A percentile compares a stretch with the other conserved stretches of the same genome.
Conservation (phyloP, 257 asterid species). For the Nicotiana benthamiana region DNA sequence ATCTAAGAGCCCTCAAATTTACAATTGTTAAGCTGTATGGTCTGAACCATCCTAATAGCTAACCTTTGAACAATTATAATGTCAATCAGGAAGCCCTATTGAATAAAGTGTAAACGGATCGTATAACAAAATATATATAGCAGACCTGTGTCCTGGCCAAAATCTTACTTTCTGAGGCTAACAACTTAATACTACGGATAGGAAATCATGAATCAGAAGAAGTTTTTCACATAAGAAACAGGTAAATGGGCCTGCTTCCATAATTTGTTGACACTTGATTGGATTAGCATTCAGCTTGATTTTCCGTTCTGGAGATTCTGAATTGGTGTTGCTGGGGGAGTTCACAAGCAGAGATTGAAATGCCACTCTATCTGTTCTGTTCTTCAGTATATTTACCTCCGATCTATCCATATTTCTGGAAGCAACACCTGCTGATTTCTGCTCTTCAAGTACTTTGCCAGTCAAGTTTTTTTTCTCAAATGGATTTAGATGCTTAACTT, state of each 20-base stretch:
- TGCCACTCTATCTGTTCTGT: conserved; percentile 38
- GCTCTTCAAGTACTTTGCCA: conserved; percentile 27
- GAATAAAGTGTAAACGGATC: neutral
- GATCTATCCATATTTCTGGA: conserved; percentile 10
- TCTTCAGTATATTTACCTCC: conserved; percentile 10
- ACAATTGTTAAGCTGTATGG: neutral
- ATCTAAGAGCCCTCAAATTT: neutral
- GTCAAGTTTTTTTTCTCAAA: conserved; percentile 13
- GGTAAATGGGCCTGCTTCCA: conserved; percentile 9
- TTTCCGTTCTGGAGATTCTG: conserved; percentile 26
- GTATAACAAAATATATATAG: neutral
- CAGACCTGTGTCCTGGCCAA: neutral
- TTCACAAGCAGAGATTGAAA: conserved; percentile 34
- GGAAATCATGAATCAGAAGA: neutral
- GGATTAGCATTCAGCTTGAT: conserved; percentile 5
- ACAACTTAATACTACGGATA: neutral
- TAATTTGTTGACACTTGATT: conserved; percentile 8
- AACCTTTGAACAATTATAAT: neutral
- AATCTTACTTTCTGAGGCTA: neutral
- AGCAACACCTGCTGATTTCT: conserved; percentile 13
- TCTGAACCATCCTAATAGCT: neutral
- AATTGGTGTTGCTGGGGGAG: conserved; percentile 16
- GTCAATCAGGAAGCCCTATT: neutral
- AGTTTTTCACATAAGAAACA: neutral
- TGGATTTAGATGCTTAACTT: conserved; percentile 5